These are phyloP conservation scores for Lactarius hatsudake DNA, from an alignment of 768 basidiomycete genomes.

Conservation along the genomic window DNA sequence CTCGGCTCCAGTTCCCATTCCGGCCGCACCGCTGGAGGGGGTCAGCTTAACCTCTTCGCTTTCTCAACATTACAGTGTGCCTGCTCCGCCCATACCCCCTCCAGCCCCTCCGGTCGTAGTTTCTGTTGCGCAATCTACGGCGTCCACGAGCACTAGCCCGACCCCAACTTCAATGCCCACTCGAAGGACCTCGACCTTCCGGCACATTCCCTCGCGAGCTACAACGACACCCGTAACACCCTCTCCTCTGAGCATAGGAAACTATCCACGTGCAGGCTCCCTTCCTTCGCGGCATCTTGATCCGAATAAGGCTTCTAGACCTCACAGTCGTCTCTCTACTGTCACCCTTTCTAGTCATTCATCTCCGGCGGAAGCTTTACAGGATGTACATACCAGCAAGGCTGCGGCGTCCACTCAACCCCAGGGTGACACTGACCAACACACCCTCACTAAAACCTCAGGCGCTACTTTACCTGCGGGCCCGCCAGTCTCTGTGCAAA, in stretches of 20 bases:
- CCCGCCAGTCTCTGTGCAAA: constrained; percentile 7
- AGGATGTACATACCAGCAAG: constrained; percentile 4
- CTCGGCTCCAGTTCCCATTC: not conserved
- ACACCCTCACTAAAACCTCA: not conserved
- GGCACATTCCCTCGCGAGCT: constrained; percentile 44
- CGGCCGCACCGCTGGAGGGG: not conserved
- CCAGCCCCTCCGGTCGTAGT: not conserved
- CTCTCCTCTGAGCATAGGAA: constrained; percentile 38
- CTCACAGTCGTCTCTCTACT: constrained; percentile 25
- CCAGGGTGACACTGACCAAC: constrained; percentile 3
- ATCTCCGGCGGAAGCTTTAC: constrained; percentile 12
- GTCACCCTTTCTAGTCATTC: constrained; percentile 21
- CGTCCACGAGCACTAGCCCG: constrained; percentile 12
- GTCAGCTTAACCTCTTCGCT: not conserved
- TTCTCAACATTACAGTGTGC: not conserved
- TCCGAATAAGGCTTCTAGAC: constrained; percentile 14
- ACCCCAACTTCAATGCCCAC: constrained; percentile 17
- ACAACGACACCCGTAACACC: constrained; percentile 32
- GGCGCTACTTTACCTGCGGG: constrained; percentile 4
- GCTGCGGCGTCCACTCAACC: not conserved
- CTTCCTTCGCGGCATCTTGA: constrained; percentile 26
- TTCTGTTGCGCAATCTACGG: not conserved
- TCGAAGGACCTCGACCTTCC: constrained; percentile 50
- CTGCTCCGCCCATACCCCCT: not conserved
- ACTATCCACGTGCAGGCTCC: constrained; percentile 27